Conservation (phyloP, 148 eudicot genomes). For the Pouteria glomerata region DNA sequence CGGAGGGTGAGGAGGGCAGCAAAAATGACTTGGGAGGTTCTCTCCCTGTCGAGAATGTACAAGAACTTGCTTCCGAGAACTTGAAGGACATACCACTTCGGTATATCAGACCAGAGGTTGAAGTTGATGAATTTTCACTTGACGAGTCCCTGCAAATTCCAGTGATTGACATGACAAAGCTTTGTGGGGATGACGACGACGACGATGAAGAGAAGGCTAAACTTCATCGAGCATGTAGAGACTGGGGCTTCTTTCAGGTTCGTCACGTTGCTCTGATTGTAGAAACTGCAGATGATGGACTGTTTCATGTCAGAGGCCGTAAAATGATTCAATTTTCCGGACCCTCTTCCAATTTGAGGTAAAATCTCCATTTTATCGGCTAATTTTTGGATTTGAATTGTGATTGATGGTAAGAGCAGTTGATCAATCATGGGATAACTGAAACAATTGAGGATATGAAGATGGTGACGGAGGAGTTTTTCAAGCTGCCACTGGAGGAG, state of each 20-base stretch:
- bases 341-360: no score
- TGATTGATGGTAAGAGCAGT: neutral
- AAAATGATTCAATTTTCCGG: no score
- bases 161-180: slow-evolving; percentile 24
- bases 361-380: no score
- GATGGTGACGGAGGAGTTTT: neutral
- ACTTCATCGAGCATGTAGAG: slow-evolving; percentile 25
- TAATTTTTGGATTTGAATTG: no score
- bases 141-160: slow-evolving; percentile 27
- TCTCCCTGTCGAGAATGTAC: slow-evolving; percentile 29
- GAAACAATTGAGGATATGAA: slow-evolving; percentile 10
- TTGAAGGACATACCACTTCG: slow-evolving; percentile 15
- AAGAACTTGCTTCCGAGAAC: slow-evolving; percentile 22
- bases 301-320: no score
- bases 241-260: slow-evolving; percentile 40
- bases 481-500: slow-evolving; percentile 6
- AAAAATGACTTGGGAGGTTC: slow-evolving; percentile 17
- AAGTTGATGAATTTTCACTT: slow-evolving; percentile 12
- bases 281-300: no score
- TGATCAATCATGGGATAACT: slow-evolving; percentile 13
- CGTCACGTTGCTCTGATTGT: no score
- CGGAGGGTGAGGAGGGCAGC: neutral
- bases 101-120: slow-evolving; percentile 25
- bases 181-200: neutral
- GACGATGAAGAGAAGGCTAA: slow-evolving; percentile 18